A percentile compares a stretch with the other conserved stretches of the same genome.
These are phyloP conservation scores for Blastomyces parvus DNA, from an alignment of 2,329 filamentous ascomycete species.

Conservation along the genomic window DNA sequence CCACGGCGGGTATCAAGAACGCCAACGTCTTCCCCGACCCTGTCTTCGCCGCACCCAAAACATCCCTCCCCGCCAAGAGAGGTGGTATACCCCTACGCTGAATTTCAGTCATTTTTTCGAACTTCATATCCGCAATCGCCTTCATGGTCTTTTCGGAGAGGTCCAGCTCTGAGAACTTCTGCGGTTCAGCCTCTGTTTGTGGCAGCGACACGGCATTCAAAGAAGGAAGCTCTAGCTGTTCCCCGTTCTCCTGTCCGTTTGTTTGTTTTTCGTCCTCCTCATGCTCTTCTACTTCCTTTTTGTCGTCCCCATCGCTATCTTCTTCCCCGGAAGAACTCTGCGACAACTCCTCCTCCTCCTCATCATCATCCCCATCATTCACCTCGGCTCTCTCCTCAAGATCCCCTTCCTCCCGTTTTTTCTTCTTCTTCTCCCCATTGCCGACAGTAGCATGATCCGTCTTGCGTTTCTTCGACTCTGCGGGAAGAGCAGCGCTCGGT, in stretches of 20 bases:
- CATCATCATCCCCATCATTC: slow-evolving; percentile 10
- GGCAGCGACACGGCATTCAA: slow-evolving; percentile 46
- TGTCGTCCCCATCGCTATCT: slow-evolving; percentile 22
- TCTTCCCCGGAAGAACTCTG: slow-evolving; percentile 33
- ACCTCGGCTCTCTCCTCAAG: slow-evolving; percentile 11
- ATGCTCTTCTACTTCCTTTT: slow-evolving; percentile 23
- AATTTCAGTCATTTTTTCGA: slow-evolving; percentile 92
- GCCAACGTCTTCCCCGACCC: slow-evolving; percentile 92
- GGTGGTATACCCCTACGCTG: slow-evolving; percentile 81
- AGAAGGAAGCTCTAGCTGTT: slow-evolving; percentile 43
- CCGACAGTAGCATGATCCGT: slow-evolving; percentile 29
- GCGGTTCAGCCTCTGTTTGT: slow-evolving; percentile 51
- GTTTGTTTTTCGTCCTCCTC: slow-evolving; percentile 15
- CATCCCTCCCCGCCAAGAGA: slow-evolving; percentile 77
- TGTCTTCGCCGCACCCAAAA: slow-evolving; percentile 91
- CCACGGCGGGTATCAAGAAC: slow-evolving; percentile 87
- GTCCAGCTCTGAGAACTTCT: slow-evolving; percentile 70
- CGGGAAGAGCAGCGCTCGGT: slow-evolving; percentile 15
- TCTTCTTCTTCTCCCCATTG: slow-evolving; percentile 20
- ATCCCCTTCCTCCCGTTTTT: slow-evolving; percentile 19
- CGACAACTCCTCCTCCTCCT: slow-evolving; percentile 16
- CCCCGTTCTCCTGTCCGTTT: slow-evolving; percentile 24
- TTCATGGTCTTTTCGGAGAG: slow-evolving; percentile 82
- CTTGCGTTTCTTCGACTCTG: slow-evolving; percentile 30
- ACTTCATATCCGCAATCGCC: slow-evolving; percentile 84